Evolutionary conservation across 352 stramenopile species (phyloP).

Genomic region (Phytophthora tubulina): DNA sequence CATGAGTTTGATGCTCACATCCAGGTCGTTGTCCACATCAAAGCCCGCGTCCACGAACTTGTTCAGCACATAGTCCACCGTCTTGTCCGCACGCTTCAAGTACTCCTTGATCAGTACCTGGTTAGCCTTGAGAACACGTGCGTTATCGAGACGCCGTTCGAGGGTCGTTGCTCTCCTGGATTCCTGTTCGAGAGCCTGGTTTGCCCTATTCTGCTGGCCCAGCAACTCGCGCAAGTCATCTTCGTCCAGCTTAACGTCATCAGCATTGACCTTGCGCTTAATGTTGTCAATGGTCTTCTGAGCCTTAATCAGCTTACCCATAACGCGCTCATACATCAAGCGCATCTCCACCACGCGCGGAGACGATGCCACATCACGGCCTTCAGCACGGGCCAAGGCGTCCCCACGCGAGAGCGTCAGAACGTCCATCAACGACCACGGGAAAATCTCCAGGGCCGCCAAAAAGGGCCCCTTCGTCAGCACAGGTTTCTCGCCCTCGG

Average conservation of each 20-base stretch:
- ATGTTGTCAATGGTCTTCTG: conserved; percentile 30
- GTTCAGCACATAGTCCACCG: conserved; percentile 54
- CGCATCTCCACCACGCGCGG: conserved; percentile 59
- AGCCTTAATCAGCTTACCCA: conserved; percentile 37
- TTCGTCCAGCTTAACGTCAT: conserved; percentile 32
- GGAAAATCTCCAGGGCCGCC: conserved; percentile 61
- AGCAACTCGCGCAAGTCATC: conserved; percentile 34
- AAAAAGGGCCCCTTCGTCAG: conserved; percentile 49
- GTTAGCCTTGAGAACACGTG: conserved; percentile 53
- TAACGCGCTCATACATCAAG: conserved; percentile 49
- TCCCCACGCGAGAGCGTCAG: conserved; percentile 56
- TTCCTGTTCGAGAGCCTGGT: conserved; percentile 37
- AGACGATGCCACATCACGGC: conserved; percentile 53
- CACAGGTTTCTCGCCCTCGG: conserved; percentile 39
- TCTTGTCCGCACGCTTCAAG: conserved; percentile 56
- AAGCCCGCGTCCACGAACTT: conserved; percentile 50
- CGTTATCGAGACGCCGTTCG: conserved; percentile 51
- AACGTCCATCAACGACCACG: conserved; percentile 64
- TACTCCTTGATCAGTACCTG: conserved; percentile 61
- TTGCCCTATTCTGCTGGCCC: conserved; percentile 30
- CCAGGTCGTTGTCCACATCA: conserved; percentile 55
- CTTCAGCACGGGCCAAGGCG: conserved; percentile 48
- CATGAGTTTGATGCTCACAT: conserved; percentile 69
- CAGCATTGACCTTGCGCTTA: conserved; percentile 18
- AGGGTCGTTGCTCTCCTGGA: conserved; percentile 48